phyloP scores from a whole-genome alignment of 2,329 filamentous ascomycete species.

The Ascochyta clinopodiicola region DNA sequence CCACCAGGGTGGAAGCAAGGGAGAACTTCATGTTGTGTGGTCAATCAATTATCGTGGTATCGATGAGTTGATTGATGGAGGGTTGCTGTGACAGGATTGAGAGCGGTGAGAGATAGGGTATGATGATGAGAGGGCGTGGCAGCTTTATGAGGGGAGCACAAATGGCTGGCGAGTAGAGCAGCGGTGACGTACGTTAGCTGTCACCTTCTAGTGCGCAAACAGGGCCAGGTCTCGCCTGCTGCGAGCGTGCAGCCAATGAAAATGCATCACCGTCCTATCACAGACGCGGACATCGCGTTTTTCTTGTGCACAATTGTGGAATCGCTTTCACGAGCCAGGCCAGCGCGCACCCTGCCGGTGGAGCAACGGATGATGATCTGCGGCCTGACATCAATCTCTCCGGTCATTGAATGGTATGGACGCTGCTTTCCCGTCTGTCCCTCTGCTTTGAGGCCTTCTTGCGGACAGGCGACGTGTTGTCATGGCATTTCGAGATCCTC shows the following conservation, averaged over 20 bases:
- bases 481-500: slow-evolving; percentile 39
- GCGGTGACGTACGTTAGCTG: slow-evolving; percentile 38
- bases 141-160: slow-evolving; percentile 37
- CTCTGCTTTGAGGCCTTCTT: slow-evolving; percentile 1
- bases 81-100: slow-evolving; percentile 16
- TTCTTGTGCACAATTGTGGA: slow-evolving; percentile 29
- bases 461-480: slow-evolving; percentile 13
- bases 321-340: slow-evolving; percentile 24
- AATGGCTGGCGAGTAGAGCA: slow-evolving; percentile 23
- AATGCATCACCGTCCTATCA: slow-evolving; percentile 17
- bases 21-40: slow-evolving; percentile 74
- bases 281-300: slow-evolving; percentile 23
- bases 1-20: slow-evolving; percentile 70
- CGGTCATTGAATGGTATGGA: neutral
- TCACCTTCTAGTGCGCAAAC: slow-evolving; percentile 23
- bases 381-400: slow-evolving; percentile 10
- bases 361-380: slow-evolving; percentile 5
- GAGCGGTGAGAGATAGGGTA: slow-evolving; percentile 15
- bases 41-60: slow-evolving; percentile 25
- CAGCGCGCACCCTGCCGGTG: slow-evolving; percentile 5
- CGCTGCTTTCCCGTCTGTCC: neutral
- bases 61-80: slow-evolving; percentile 28
- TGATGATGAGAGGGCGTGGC: slow-evolving; percentile 13
- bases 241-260: slow-evolving; percentile 31
- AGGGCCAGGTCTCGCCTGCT: slow-evolving; percentile 22